Base-by-base conservation (phyloP, 805 yeast species). In the Candida sakaeoensis region DNA sequence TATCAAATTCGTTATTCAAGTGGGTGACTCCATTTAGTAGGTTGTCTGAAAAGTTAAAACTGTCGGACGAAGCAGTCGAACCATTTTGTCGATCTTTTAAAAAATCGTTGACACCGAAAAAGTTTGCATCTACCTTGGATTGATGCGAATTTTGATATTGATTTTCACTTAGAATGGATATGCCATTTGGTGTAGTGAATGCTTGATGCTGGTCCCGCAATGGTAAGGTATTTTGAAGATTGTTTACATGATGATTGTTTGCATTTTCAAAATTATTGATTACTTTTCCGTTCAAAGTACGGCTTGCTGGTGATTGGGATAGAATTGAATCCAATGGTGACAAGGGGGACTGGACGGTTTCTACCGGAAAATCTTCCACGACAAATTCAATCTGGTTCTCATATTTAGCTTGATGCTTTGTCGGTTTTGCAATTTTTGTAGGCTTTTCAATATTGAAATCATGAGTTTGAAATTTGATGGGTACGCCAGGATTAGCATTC, bases 1-100 rank as follows among this genome's bases (percentile, higher is more conserved):
- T 51, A 24, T 57, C 61, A 13, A 61, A 37, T 1, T 61, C 57
- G 33, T 49, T 42, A 5, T 61, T 52, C 16, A 59, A 37, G 26
- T 49, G 46, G 30, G 54, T 58, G 6, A 61, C 50, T 1, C 67
- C 64, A 27, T 48, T 50, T 4, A 55, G 45, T n/a, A 14, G 26
- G n/a, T 27, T 17, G 10, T 36, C 29, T 19, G 31, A 19, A 27
- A 15, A 36, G 9, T 26, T 7, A 5, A 36, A n/a, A 36, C 33
- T 36, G 5, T 27, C 39, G 2, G 39, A 34, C n/a, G 37, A 34
- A 15, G 12, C 15, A 17, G 10, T 16, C 3, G 30, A 24, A 4
- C 30, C 30, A 24, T 15, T 25, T 21, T 12, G 5, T 10, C 14
- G 12, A 9, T 22, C 4, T 2, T 21, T 21, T 16, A 14, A 9